Evolutionary conservation across 129 eudicot species (phyloP), one percentile per base, ranked within the genome.

Genomic region (Tagetes patula): DNA sequence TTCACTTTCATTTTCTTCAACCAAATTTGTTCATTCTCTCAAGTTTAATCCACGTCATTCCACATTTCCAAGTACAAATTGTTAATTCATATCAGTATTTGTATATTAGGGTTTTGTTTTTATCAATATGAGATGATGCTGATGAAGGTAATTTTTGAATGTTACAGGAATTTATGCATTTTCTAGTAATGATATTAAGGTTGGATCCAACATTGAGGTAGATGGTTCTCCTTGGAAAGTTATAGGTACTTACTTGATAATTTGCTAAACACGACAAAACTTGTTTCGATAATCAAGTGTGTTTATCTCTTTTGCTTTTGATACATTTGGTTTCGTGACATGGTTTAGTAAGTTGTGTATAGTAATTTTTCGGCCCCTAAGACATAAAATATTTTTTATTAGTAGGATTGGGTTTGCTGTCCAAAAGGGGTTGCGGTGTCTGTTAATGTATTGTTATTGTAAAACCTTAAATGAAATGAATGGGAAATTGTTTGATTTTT

Each of bases 161-260:
- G n/a, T 62, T 62, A 71, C 79, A 87, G 95, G 73, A 76, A 87
- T 90, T 10, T 87, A 73, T 80, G 95, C 95, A 1, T 74, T 81
- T 53, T 79, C 89, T 59, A 87, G 96, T 74, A 90, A 90, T 77
- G 95, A 90, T 69, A 90, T 90, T 0, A 90, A 87, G 80, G 96
- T 90, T 58, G 96, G 96, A 56, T 79, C 85, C 74, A 87, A 80
- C 79, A 76, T 90, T 82, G 96, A 90, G 80, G 96, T 90, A 1
- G 96, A 90, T 66, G 96, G 96, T 8, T 9, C 76, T 65, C 96
- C 96, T 59, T 90, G 95, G 91, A 90, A 77, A 78, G 95, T 90
- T 69, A 77, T 87, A 68, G 96, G 96, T 90, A 80, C 36, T 30
- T 68, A 20, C 27, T 20, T 20, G 0, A 20, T 20, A 20, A 20